These are phyloP conservation scores for Tolypocladium amazonense DNA, from an alignment of 2,329 filamentous ascomycete genomes.

Conservation along the genomic window DNA sequence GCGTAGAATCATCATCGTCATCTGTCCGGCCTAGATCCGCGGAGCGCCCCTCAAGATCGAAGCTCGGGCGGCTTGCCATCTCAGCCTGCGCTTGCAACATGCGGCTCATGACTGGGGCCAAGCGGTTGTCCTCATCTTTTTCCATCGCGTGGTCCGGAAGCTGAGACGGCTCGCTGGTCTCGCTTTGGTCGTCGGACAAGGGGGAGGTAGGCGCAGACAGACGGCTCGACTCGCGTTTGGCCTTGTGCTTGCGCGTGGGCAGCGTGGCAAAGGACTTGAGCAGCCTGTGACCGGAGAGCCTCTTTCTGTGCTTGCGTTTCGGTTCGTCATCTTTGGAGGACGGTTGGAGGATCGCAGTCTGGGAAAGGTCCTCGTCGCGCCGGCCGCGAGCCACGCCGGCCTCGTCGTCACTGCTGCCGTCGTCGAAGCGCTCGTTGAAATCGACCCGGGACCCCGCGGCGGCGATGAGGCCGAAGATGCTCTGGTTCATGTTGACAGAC, in stretches of 20 bases:
- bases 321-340: slow-evolving; percentile 17
- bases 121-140: slow-evolving; percentile 30
- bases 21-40: slow-evolving; percentile 24
- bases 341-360: slow-evolving; percentile 29
- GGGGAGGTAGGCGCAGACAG: slow-evolving; percentile 23
- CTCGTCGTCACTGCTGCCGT: slow-evolving; percentile 71
- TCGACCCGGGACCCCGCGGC: slow-evolving; percentile 75
- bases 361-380: slow-evolving; percentile 22
- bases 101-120: slow-evolving; percentile 64
- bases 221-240: slow-evolving; percentile 30
- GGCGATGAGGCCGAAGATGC: slow-evolving; percentile 85
- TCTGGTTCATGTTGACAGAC: slow-evolving; percentile 79
- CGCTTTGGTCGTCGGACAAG: slow-evolving; percentile 18
- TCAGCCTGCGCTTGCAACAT: slow-evolving; percentile 65
- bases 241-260: slow-evolving; percentile 32
- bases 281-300: slow-evolving; percentile 54
- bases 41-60: slow-evolving; percentile 38
- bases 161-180: slow-evolving; percentile 12
- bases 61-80: slow-evolving; percentile 47
- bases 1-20: slow-evolving; percentile 34
- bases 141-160: slow-evolving; percentile 10
- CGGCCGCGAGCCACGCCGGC: slow-evolving; percentile 44
- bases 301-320: slow-evolving; percentile 39
- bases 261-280: slow-evolving; percentile 55
- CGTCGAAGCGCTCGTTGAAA: slow-evolving; percentile 73